These are phyloP conservation scores for Ganoderma lingzhi DNA, from an alignment of 1,284 basidiomycete species.

Conservation along the genomic window DNA sequence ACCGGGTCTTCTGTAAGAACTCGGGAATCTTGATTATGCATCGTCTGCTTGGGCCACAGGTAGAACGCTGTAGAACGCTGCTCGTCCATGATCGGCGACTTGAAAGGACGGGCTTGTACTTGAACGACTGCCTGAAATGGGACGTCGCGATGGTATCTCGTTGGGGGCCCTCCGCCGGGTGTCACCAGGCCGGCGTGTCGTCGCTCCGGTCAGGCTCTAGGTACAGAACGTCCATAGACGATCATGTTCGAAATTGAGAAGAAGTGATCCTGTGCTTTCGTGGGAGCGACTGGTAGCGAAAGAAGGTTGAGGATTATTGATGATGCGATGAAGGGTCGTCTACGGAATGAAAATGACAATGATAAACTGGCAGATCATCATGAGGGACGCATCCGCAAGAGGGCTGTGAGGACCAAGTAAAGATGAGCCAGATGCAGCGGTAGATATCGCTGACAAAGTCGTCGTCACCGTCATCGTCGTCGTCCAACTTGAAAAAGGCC, in stretches of 20 bases:
- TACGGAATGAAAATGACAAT: too few species aligned
- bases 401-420: background rate
- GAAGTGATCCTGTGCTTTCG: background rate
- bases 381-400: background rate
- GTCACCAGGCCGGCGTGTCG: background rate
- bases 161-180: too few species aligned
- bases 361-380: background rate
- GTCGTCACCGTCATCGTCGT: too few species aligned
- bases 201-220: too few species aligned
- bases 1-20: background rate
- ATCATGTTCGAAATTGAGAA: background rate
- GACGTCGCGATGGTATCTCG: too few species aligned
- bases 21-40: background rate
- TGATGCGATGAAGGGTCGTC: background rate
- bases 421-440: background rate
- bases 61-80: background rate
- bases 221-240: background rate
- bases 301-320: background rate
- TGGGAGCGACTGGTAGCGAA: background rate
- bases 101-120: background rate
- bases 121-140: too few species aligned
- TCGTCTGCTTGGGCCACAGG: background rate
- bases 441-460: background rate
- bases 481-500: background rate
- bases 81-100: constrained; percentile 4